Evolutionary conservation across 2,329 filamentous ascomycete species (phyloP), one percentile per base, ranked within the genome.

Genomic region (Zymoseptoria passerinii): DNA sequence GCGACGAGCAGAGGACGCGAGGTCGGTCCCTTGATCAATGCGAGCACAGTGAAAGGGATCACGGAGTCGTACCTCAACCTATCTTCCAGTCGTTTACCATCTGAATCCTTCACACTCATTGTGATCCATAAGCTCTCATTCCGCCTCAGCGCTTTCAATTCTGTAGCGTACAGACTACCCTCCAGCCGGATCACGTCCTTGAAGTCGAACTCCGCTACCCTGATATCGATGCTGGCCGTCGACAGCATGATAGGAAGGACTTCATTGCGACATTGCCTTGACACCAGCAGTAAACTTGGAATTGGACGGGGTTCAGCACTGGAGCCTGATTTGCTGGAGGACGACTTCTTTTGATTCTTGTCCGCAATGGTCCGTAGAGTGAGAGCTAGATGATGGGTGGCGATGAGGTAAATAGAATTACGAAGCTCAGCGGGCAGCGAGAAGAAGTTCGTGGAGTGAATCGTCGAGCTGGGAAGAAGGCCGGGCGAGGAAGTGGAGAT

Each of bases 371-470:
- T 44, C 35, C 35, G 35, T 66, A 63, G 48, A 28, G 52, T 28
- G 7, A 69, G 61, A 16, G 29, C 55, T 1, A 58, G 58, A 20
- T 58, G 52, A 16, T 29, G 23, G 20, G 63, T 65, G 20, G 63
- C 59, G 29, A 64, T 58, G 3, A 62, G 58, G 58, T 70, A 71
- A 50, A 71, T 65, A 0, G 61, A 52, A 35, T 69, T 71, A n/a
- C 69, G 65, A 1, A 71, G 54, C 52, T 71, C 69, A 5, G 67
- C 60, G 1, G 70, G 70, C 1, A 72, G 61, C 52, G 65, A 62
- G 59, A 68, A 68, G 63, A 71, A 70, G 16, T 58, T 62, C 23
- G 64, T 61, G 27, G 4, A 8, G 13, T 10, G 19, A 52, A 23
- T n/a, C 4, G 27, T 8, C 18, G n/a, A 16, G 2, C 3, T 52